Evolutionary conservation across 805 yeast genomes (phyloP).

Genomic region (Candida sphagnicola): DNA sequence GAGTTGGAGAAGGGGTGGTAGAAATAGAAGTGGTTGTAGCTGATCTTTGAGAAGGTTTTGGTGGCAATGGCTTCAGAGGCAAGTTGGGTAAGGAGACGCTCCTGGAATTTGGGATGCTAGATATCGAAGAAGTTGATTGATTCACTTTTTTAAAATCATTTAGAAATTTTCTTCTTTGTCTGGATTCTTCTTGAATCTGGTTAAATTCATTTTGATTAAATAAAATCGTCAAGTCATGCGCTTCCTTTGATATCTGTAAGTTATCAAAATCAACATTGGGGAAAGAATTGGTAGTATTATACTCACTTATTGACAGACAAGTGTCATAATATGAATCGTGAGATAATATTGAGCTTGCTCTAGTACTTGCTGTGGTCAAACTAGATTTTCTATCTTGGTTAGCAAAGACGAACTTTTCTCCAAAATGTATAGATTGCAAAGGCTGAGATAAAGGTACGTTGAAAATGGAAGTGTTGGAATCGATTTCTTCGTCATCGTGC

Average conservation of each 20-base stretch:
- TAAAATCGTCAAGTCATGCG: slow-evolving; percentile 25
- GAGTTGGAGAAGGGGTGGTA: slow-evolving; percentile 3
- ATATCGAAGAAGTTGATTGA: slow-evolving; percentile 4
- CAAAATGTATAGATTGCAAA: slow-evolving; percentile 31
- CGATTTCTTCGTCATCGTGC: slow-evolving; percentile 14
- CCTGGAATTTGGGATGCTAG: neutral
- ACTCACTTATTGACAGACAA: slow-evolving; percentile 4
- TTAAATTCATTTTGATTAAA: slow-evolving; percentile 22
- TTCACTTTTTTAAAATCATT: slow-evolving; percentile 15
- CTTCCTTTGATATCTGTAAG: slow-evolving; percentile 27
- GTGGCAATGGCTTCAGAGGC: slow-evolving; percentile 5
- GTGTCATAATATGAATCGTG: slow-evolving; percentile 18
- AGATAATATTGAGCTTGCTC: slow-evolving; percentile 46
- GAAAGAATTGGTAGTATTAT: neutral
- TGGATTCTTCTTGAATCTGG: slow-evolving; percentile 21
- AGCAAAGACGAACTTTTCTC: slow-evolving; percentile 26
- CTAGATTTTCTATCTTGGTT: slow-evolving; percentile 16
- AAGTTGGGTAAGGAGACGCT: neutral
- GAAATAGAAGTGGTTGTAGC: slow-evolving; percentile 4
- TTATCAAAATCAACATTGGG: slow-evolving; percentile 8
- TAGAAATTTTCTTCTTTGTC: slow-evolving; percentile 18
- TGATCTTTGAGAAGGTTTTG: slow-evolving; percentile 4
- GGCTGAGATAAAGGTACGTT: slow-evolving; percentile 66
- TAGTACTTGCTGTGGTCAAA: slow-evolving; percentile 31
- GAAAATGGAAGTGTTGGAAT: slow-evolving; percentile 31